Conservation (phyloP, 2,329 filamentous ascomycete genomes). For the Penicillium sp. region DNA sequence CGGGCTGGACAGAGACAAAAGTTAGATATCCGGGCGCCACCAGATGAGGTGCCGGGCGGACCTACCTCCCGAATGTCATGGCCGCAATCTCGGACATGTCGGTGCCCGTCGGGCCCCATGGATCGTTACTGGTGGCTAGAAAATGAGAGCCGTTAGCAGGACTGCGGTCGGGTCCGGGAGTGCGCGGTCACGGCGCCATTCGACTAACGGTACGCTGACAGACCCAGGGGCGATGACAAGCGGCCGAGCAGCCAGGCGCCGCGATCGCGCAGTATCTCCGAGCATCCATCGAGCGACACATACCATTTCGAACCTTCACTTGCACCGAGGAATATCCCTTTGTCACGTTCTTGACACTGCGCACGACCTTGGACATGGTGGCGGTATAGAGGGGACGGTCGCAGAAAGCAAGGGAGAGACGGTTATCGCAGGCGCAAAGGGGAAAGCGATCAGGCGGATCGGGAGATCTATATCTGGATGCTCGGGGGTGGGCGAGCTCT, state of each 20-base stretch:
- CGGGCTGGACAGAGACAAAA: too few species aligned
- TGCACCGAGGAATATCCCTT: conserved; percentile 96
- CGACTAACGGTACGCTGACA: conserved; percentile 3
- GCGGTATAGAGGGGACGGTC: conserved; percentile 16
- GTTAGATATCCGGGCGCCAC: too few species aligned
- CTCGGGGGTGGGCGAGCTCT: conserved; percentile 17
- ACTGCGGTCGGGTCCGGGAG: not conserved
- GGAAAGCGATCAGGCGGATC: conserved; percentile 11
- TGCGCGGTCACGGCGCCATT: conserved; percentile 2
- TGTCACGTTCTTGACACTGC: conserved; percentile 98
- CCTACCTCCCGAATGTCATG: conserved; percentile 95
- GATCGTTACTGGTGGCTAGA: conserved; percentile 93
- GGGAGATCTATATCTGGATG: conserved; percentile 8
- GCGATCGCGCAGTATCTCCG: conserved; percentile 1
- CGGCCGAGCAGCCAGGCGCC: conserved; percentile 1
- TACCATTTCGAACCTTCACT: conserved; percentile 97
- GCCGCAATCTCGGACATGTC: conserved; percentile 99
- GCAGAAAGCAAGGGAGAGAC: conserved; percentile 6
- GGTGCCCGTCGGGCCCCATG: conserved; percentile 95
- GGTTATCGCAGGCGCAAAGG: conserved; percentile 4
- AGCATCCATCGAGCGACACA: conserved; percentile 31
- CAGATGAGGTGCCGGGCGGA: conserved; percentile 14
- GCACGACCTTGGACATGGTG: conserved; percentile 90
- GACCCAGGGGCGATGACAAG: conserved; percentile 6
- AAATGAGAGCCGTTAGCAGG: conserved; percentile 14